Evolutionary conservation across 1,139 yeast genomes (phyloP).

Genomic region (Taphrina pruni): DNA sequence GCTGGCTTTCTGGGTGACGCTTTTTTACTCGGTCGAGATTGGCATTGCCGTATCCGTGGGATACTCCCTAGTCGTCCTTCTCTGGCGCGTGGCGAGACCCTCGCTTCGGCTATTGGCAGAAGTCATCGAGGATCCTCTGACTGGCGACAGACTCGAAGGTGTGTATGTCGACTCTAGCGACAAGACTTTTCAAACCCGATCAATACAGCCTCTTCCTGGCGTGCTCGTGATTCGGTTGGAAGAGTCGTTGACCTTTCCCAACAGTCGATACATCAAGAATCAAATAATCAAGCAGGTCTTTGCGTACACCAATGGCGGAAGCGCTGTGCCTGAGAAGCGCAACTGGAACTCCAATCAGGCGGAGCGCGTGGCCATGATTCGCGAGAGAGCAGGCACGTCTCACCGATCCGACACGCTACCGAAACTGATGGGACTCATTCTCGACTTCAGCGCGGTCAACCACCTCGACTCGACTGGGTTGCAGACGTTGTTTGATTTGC

Average conservation of each 20-base stretch:
- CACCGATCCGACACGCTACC: constrained; percentile 63
- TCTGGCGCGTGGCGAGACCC: constrained; percentile 79
- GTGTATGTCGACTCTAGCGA: constrained; percentile 29
- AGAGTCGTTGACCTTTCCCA: constrained; percentile 83
- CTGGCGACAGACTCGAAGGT: constrained; percentile 15
- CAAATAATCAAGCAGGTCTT: constrained; percentile 70
- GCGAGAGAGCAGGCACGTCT: constrained; percentile 27
- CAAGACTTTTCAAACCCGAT: constrained; percentile 13
- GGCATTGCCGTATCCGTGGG: constrained; percentile 90
- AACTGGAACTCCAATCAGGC: constrained; percentile 23
- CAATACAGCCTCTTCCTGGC: constrained; percentile 75
- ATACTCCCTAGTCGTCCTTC: constrained; percentile 76
- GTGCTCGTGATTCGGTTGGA: constrained; percentile 82
- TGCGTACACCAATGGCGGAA: constrained; percentile 19
- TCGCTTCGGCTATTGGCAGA: constrained; percentile 22
- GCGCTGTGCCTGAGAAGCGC: not conserved
- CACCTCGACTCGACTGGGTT: constrained; percentile 79
- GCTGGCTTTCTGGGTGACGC: constrained; percentile 75
- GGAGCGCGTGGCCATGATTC: constrained; percentile 22
- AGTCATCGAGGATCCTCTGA: constrained; percentile 28
- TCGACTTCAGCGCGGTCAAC: constrained; percentile 80
- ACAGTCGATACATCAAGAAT: constrained; percentile 76
- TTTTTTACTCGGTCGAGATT: constrained; percentile 79
- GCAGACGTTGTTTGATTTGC: constrained; percentile 76
- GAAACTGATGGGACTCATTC: constrained; percentile 68